Conservation (phyloP, 768 basidiomycete species). For the Leccinum truebloodii region DNA sequence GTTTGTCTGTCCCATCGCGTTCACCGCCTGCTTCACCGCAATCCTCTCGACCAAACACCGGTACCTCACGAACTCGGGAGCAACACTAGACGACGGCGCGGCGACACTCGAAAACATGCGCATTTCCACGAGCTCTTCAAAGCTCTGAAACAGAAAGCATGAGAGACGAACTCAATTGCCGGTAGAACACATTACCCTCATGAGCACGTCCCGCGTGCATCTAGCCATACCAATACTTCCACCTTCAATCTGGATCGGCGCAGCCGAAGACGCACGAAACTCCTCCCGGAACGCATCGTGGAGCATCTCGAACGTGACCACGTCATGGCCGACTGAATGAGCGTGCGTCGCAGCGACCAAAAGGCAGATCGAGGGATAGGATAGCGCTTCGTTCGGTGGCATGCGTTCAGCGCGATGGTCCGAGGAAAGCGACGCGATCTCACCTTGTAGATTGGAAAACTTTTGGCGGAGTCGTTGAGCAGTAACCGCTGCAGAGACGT, state of each 20-base stretch:
- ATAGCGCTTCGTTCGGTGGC: constrained; percentile 48
- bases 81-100: constrained; percentile 48
- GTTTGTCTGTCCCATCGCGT: constrained; percentile 64
- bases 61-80: constrained; percentile 76
- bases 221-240: constrained; percentile 75
- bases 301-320: constrained; percentile 91
- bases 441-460: constrained; percentile 57
- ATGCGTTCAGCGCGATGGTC: background rate
- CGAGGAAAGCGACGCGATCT: constrained; percentile 19
- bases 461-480: constrained; percentile 58
- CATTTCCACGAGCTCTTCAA: constrained; percentile 62
- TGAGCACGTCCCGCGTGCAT: constrained; percentile 62
- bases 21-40: constrained; percentile 68
- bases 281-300: constrained; percentile 77
- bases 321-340: constrained; percentile 70
- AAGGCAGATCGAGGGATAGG: constrained; percentile 80
- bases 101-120: constrained; percentile 57
- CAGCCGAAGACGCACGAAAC: constrained; percentile 67
- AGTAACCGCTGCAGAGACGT: constrained; percentile 43
- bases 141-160: constrained; percentile 53
- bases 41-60: constrained; percentile 63
- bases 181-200: constrained; percentile 56
- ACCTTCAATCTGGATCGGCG: constrained; percentile 74
- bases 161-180: constrained; percentile 3
- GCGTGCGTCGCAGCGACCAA: constrained; percentile 85